phyloP scores from a whole-genome alignment of 2,329 filamentous ascomycete species.

The Phialocephala subalpina region DNA sequence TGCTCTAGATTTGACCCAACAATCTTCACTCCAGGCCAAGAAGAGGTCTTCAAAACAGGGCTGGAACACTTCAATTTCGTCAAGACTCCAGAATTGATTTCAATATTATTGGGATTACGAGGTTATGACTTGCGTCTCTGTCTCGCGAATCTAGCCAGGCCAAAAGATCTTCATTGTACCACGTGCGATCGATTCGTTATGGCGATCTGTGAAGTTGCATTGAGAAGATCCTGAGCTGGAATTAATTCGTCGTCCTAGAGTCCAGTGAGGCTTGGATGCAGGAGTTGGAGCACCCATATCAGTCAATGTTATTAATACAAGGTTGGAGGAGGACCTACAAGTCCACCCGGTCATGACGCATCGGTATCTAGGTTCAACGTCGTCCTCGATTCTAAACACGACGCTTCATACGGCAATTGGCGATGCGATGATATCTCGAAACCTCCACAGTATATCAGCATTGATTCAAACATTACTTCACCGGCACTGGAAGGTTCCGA shows the following conservation, averaged over 20 bases:
- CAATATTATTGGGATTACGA: too few species aligned
- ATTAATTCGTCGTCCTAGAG: background rate
- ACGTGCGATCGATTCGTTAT: background rate
- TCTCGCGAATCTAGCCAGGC: slow-evolving; percentile 6
- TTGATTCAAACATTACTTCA: background rate
- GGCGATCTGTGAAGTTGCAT: slow-evolving; percentile 3
- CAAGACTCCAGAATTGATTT: background rate
- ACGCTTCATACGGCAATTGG: background rate
- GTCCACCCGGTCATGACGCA: background rate
- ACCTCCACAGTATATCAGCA: background rate
- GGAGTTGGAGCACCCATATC: background rate
- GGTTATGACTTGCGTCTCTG: background rate
- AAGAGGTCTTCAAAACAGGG: background rate
- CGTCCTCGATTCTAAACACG: background rate
- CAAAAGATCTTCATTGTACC: background rate
- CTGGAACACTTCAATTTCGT: background rate
- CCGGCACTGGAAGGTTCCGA: background rate
- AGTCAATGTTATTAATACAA: background rate
- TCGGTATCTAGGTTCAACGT: background rate
- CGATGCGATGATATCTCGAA: background rate
- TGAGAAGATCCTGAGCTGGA: slow-evolving; percentile 9
- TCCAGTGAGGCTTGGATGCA: too few species aligned
- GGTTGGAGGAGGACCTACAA: background rate
- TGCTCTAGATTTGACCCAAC: background rate
- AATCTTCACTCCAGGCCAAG: background rate